Conservation (phyloP, 1,139 yeast genomes). For the Saccharomyces hybrid region DNA sequence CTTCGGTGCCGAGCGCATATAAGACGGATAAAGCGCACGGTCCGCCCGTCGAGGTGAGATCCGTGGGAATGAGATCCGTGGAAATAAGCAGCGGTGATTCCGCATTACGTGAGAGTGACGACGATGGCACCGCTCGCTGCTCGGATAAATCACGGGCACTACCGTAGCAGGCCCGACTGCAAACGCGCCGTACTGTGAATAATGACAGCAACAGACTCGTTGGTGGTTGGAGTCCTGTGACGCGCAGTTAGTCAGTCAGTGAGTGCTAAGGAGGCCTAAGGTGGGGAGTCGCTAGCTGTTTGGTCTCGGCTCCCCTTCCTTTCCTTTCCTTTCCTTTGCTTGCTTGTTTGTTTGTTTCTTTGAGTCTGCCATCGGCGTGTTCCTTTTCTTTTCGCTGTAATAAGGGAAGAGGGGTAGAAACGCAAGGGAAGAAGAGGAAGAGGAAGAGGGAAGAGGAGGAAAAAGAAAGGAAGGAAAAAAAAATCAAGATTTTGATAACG, state of each 20-base stretch:
- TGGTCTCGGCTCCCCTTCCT: too few species aligned
- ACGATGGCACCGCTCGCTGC: neutral
- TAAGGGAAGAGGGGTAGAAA: constrained; percentile 1
- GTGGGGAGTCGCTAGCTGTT: too few species aligned
- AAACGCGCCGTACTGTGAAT: neutral
- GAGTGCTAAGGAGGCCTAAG: too few species aligned
- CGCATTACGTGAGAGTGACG: neutral
- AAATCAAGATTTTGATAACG: neutral
- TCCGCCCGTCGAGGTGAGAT: neutral
- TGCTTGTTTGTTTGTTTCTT: neutral
- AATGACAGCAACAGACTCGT: neutral
- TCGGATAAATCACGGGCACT: neutral
- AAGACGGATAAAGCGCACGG: neutral
- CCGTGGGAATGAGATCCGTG: neutral
- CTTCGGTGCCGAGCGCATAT: neutral
- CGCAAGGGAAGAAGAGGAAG: neutral
- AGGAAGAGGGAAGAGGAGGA: neutral
- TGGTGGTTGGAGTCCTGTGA: neutral
- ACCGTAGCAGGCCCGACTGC: neutral
- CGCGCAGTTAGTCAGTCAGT: too few species aligned
- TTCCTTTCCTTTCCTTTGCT: too few species aligned
- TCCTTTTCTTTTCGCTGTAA: neutral
- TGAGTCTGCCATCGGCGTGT: neutral
- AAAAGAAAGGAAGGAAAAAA: neutral
- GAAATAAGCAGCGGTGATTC: neutral